phyloP scores from a whole-genome alignment of 495 filamentous ascomycete genomes.

The Penicillium pulvis region DNA sequence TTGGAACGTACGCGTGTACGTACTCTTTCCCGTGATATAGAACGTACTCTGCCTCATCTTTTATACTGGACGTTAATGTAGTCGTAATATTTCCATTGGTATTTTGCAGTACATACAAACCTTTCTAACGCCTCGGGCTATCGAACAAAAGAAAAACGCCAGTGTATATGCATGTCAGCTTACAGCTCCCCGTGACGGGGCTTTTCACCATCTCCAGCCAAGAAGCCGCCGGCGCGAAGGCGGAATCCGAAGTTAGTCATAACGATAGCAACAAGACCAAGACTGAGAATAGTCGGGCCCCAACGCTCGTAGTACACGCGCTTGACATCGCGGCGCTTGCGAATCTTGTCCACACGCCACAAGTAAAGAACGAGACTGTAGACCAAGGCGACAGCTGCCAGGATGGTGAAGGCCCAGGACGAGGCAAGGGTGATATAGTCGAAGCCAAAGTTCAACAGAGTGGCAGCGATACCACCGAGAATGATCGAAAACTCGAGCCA shows the following conservation, averaged over 20 bases:
- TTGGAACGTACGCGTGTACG: no score
- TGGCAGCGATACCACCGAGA: constrained; percentile 86
- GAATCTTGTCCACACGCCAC: constrained; percentile 83
- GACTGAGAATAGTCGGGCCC: constrained; percentile 82
- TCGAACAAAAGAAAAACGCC: neutral
- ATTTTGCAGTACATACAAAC: neutral
- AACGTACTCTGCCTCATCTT: no score
- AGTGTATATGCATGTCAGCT: neutral
- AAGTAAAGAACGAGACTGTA: constrained; percentile 84
- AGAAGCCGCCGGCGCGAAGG: constrained; percentile 38
- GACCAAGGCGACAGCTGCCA: constrained; percentile 71
- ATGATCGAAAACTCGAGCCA: constrained; percentile 98
- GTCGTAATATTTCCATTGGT: neutral
- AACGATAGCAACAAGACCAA: constrained; percentile 70
- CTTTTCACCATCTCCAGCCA: constrained; percentile 18
- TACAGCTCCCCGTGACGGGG: constrained; percentile 24
- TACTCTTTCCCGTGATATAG: no score
- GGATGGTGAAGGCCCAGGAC: constrained; percentile 76
- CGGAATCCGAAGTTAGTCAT: constrained; percentile 70
- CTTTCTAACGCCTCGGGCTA: neutral
- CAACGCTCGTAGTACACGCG: constrained; percentile 80
- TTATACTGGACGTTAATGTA: no score
- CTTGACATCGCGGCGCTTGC: constrained; percentile 73
- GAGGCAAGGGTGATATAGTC: constrained; percentile 59
- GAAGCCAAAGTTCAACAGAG: constrained; percentile 85